Percentiles rank a stretch among this genome's conserved stretches.
phyloP scores from a whole-genome alignment of 2,329 filamentous ascomycete species.

The Thelonectria blattea region DNA sequence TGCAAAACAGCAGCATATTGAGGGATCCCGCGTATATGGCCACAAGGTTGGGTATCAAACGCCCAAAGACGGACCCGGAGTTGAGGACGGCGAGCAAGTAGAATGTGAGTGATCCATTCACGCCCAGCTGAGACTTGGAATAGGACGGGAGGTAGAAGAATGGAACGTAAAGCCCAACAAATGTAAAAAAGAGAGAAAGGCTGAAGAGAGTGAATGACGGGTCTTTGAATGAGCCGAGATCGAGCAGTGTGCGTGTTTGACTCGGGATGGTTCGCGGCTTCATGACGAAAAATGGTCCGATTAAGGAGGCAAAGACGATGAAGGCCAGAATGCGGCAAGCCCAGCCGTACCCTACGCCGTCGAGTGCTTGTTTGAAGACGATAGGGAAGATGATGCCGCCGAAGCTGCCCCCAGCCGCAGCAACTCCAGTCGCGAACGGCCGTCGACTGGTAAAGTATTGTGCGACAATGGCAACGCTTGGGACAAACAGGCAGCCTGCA shows the following conservation, averaged over 20 bases:
- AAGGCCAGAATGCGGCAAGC: background rate
- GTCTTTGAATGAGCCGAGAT: conserved; percentile 23
- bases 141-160: conserved; percentile 54
- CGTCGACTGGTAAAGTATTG: conserved; percentile 39
- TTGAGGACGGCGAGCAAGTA: conserved; percentile 59
- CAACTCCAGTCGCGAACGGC: conserved; percentile 51
- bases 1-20: conserved; percentile 47
- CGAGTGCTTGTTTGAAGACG: conserved; percentile 40
- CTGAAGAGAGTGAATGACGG: conserved; percentile 42
- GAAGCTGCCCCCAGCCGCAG: conserved; percentile 47
- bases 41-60: conserved; percentile 53
- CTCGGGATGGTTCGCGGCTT: conserved; percentile 30
- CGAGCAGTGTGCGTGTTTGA: background rate
- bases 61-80: conserved; percentile 55
- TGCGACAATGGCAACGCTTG: conserved; percentile 37
- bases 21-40: conserved; percentile 50
- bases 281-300: conserved; percentile 33
- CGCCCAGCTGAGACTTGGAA: conserved; percentile 41
- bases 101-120: conserved; percentile 30
- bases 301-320: conserved; percentile 37
- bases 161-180: conserved; percentile 43
- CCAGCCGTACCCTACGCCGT: conserved; percentile 38
- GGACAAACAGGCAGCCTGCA: background rate
- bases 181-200: conserved; percentile 42
- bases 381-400: conserved; percentile 48